phyloP scores from a whole-genome alignment of 208 protist genomes.

The Novymonas esmeraldas region DNA sequence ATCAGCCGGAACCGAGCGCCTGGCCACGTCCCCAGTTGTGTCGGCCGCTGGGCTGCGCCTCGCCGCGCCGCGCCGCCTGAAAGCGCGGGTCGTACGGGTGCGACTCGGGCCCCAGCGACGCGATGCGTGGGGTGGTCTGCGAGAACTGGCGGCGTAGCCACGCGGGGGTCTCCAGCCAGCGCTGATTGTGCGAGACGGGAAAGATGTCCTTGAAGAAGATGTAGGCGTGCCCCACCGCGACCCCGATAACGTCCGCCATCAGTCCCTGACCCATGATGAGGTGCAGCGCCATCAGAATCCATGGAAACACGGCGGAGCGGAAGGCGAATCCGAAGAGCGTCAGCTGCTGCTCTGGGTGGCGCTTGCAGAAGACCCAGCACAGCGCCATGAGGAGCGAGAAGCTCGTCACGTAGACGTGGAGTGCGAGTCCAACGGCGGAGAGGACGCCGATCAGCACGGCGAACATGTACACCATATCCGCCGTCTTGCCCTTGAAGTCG shows the following conservation, averaged over 20 bases:
- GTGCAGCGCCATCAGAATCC: conserved; percentile 80
- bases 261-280: conserved; percentile 60
- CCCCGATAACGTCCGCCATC: conserved; percentile 67
- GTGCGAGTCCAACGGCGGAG: conserved; percentile 33
- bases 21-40: conserved; percentile 43
- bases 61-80: conserved; percentile 18
- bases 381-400: conserved; percentile 73
- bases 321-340: conserved; percentile 84
- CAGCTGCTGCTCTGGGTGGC: conserved; percentile 61
- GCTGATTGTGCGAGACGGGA: conserved; percentile 57
- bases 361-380: conserved; percentile 92
- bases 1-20: conserved; percentile 29
- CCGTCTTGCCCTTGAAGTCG: conserved; percentile 74
- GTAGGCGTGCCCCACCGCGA: conserved; percentile 74
- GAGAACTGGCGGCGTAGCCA: conserved; percentile 52
- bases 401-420: conserved; percentile 56
- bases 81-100: conserved; percentile 44
- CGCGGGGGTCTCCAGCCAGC: conserved; percentile 54
- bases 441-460: conserved; percentile 45
- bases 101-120: conserved; percentile 22
- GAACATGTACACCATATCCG: conserved; percentile 85
- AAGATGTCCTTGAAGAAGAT: conserved; percentile 83
- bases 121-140: conserved; percentile 20
- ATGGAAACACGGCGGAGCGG: conserved; percentile 77
- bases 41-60: conserved; percentile 7